Evolutionary conservation across 345 rosid species (phyloP).

Genomic region (Alliaria petiolata): DNA sequence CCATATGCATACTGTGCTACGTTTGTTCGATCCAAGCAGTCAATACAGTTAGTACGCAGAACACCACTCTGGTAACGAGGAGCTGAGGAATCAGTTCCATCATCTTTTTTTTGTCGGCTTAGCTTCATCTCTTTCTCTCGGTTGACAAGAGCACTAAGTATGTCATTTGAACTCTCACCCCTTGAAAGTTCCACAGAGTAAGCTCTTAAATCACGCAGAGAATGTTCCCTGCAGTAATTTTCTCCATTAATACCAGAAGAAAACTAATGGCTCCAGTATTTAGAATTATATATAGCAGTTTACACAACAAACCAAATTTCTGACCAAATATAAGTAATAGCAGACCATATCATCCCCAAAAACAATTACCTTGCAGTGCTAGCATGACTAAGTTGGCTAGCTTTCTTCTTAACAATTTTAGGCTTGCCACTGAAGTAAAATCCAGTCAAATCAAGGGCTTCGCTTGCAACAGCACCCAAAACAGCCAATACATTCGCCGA

Average conservation of each 20-base stretch:
- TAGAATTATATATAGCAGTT: neutral
- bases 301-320: neutral
- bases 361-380: conserved; percentile 72
- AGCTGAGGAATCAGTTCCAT: conserved; percentile 37
- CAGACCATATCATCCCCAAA: conserved; percentile 6
- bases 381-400: conserved; percentile 48
- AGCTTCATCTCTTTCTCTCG: conserved; percentile 58
- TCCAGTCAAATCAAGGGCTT: conserved; percentile 93
- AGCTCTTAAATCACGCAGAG: conserved; percentile 68
- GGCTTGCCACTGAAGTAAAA: conserved; percentile 90
- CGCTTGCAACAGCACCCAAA: conserved; percentile 93
- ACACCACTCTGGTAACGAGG: conserved; percentile 89
- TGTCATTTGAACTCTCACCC: conserved; percentile 56
- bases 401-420: conserved; percentile 55
- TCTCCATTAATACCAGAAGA: neutral
- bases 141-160: conserved; percentile 40
- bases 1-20: conserved; percentile 99
- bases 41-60: conserved; percentile 97
- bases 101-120: conserved; percentile 42
- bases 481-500: conserved; percentile 99
- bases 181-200: conserved; percentile 66
- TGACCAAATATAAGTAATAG: neutral
- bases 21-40: conserved; percentile 97
- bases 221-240: conserved; percentile 47
- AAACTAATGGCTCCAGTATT: conserved; percentile 6